These are phyloP conservation scores for Amylocystis lapponica DNA, from an alignment of 768 basidiomycete genomes.

Conservation along the genomic window DNA sequence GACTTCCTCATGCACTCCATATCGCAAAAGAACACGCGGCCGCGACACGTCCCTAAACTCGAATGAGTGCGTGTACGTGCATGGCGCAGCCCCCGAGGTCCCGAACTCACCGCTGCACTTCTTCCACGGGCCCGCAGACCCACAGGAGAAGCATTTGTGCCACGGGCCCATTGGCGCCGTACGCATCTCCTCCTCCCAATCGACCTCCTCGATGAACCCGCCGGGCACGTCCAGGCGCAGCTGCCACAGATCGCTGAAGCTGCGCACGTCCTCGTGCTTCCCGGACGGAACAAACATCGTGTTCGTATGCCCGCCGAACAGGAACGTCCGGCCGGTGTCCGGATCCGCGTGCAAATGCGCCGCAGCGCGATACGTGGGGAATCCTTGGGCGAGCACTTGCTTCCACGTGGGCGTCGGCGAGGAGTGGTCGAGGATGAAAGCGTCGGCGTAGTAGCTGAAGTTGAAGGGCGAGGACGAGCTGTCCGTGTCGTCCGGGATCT, in stretches of 20 bases:
- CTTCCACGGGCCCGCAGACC: slow-evolving; percentile 31
- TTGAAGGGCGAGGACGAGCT: slow-evolving; percentile 12
- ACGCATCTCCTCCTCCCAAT: slow-evolving; percentile 32
- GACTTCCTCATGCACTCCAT: slow-evolving; percentile 12
- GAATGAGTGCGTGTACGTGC: not conserved
- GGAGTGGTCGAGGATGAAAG: slow-evolving; percentile 27
- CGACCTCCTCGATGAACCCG: slow-evolving; percentile 31
- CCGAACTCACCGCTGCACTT: slow-evolving; percentile 31
- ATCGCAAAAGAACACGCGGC: slow-evolving; percentile 13
- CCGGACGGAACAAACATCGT: slow-evolving; percentile 29
- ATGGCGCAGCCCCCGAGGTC: not conserved
- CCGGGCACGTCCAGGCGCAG: slow-evolving; percentile 31
- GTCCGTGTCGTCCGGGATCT: slow-evolving; percentile 10
- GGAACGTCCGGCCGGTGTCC: slow-evolving; percentile 30
- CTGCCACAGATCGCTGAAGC: slow-evolving; percentile 36
- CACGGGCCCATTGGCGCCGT: slow-evolving; percentile 34
- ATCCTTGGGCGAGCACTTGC: slow-evolving; percentile 36
- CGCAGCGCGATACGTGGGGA: slow-evolving; percentile 37
- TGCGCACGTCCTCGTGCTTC: slow-evolving; percentile 21
- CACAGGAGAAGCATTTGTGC: slow-evolving; percentile 36
- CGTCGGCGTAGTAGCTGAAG: slow-evolving; percentile 38
- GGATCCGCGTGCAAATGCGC: slow-evolving; percentile 29
- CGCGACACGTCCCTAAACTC: slow-evolving; percentile 11
- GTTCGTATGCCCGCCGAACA: slow-evolving; percentile 38
- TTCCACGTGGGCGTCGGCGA: slow-evolving; percentile 23